These are phyloP conservation scores for Lantana camara DNA, from an alignment of 257 asterid species.

Conservation along the genomic window DNA sequence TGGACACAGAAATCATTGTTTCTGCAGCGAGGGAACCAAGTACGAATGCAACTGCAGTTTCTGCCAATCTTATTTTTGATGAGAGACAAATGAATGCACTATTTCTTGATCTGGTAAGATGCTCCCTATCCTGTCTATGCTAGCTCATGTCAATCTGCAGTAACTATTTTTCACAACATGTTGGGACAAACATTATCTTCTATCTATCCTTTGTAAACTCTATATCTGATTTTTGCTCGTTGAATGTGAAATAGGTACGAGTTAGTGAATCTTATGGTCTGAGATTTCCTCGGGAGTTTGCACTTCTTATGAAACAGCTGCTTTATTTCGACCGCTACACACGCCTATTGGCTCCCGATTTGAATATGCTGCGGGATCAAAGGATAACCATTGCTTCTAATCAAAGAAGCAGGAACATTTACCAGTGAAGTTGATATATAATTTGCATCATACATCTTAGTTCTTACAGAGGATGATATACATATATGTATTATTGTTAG, in stretches of 20 bases:
- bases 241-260: constrained; percentile 57
- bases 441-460: background rate
- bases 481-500: no score
- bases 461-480: no score
- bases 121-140: background rate
- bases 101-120: constrained; percentile 87
- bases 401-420: constrained; percentile 41
- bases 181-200: background rate
- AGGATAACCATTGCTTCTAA: constrained; percentile 78
- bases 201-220: background rate
- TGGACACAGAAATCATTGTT: constrained; percentile 91
- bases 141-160: background rate
- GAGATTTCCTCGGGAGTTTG: constrained; percentile 95
- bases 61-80: constrained; percentile 79
- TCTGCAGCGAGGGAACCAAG: constrained; percentile 76
- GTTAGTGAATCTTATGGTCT: constrained; percentile 96
- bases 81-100: constrained; percentile 96
- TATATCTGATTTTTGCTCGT: constrained; percentile 8
- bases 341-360: constrained; percentile 83
- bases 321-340: constrained; percentile 97
- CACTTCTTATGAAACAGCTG: constrained; percentile 93
- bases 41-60: constrained; percentile 77
- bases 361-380: constrained; percentile 95
- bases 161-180: background rate
- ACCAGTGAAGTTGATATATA: constrained; percentile 28